Evolutionary conservation across 2,329 filamentous ascomycete species (phyloP), one percentile per base, ranked within the genome.

Genomic region (Madurella mycetomatis): DNA sequence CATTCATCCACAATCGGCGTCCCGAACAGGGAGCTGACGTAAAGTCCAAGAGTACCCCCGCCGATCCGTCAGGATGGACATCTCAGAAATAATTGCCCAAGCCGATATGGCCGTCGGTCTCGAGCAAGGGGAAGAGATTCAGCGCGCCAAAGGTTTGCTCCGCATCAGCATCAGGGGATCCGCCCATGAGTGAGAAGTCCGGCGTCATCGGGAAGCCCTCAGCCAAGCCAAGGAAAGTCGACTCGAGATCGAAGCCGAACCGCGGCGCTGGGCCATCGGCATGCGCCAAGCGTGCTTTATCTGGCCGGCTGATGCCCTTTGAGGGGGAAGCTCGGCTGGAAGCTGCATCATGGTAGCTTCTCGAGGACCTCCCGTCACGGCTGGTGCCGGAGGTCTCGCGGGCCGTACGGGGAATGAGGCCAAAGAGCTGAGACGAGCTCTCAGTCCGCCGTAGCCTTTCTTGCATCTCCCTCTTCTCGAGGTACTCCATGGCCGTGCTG

Each of bases 101-200:
- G 61, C 81, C 78, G 51, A 81, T 81, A 8, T 78, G 77, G 0
- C 78, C 78, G 1, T 77, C 76, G 0, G 72, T 72, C 39, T 81
- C 78, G 37, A 81, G 63, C 45, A 81, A 55, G 1, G 78, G 74
- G 59, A 81, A 81, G 13, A 81, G 51, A 49, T 81, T 81, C 18
- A 81, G 51, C 1, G 71, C 58, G 55, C 75, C 63, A 63, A 78
- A 64, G 54, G 73, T 59, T 25, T 74, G 70, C 49, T 79, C 76
- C 4, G 65, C 67, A 5, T 75, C 75, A 11, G 64, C 64, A 0
- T 72, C 71, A 16, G 72, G 63, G 4, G 67, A 67, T 1, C 65
- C 69, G 47, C 67, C 68, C 65, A 75, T 70, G 9, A 72, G 68
- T 1, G 69, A 70, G 3, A 70, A 68, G 51, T 77, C 74, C 0